A percentile compares a stretch with the other conserved stretches of the same genome.
Evolutionary conservation across 2,329 filamentous ascomycete genomes (phyloP).

Genomic region (Fusarium floridanum): DNA sequence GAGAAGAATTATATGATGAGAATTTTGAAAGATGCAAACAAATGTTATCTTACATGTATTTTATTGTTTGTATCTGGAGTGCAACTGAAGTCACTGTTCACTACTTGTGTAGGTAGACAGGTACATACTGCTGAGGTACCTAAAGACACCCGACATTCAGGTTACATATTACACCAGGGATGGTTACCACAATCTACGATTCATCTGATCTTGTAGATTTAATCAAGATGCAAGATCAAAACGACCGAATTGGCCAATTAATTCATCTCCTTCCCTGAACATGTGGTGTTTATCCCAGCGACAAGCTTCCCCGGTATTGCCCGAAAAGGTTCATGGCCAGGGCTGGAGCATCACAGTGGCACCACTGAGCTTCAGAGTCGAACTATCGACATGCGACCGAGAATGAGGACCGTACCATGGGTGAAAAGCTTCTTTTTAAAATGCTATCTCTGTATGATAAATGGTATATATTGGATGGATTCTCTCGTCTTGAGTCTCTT

Average conservation of each 20-base stretch:
- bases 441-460: slow-evolving; percentile 12
- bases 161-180: neutral
- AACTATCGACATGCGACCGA: slow-evolving; percentile 39
- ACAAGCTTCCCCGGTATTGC: slow-evolving; percentile 28
- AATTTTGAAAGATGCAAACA: neutral
- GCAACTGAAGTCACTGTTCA: neutral
- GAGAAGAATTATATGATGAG: neutral
- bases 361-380: slow-evolving; percentile 40
- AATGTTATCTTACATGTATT: neutral
- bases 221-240: neutral
- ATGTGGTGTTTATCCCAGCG: neutral
- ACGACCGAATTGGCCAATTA: neutral
- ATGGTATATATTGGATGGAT: slow-evolving; percentile 33
- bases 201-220: neutral
- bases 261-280: neutral
- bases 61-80: neutral
- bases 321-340: slow-evolving; percentile 32
- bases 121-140: neutral
- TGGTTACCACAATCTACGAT: neutral
- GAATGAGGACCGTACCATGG: slow-evolving; percentile 18
- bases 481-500: neutral
- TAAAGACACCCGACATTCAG: neutral
- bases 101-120: neutral
- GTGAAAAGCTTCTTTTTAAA: neutral
- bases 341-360: slow-evolving; percentile 34